Conservation (phyloP, 371 early-diverging fungal genomes). For the Lichtheimia hyalospora region DNA sequence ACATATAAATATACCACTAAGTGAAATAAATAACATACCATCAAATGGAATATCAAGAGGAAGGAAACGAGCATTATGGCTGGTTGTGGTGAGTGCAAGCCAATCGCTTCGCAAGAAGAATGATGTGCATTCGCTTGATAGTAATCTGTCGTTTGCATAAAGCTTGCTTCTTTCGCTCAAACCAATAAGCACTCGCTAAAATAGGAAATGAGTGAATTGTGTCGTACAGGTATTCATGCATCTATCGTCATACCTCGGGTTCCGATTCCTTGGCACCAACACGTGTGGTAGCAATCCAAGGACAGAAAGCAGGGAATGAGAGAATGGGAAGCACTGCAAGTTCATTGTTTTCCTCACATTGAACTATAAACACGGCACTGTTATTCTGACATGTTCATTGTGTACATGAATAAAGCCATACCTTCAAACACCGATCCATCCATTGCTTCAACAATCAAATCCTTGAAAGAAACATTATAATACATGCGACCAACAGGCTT, state of each 20-base stretch:
- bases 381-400: not conserved
- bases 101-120: slow-evolving; percentile 83
- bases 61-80: slow-evolving; percentile 81
- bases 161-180: slow-evolving; percentile 82
- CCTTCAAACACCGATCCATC: slow-evolving; percentile 48
- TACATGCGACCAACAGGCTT: slow-evolving; percentile 25
- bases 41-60: slow-evolving; percentile 39
- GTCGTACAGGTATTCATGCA: too few species aligned
- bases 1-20: not conserved
- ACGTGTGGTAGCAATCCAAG: slow-evolving; percentile 67
- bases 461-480: slow-evolving; percentile 25
- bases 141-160: slow-evolving; percentile 65
- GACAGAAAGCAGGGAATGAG: slow-evolving; percentile 60
- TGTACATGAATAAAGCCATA: not conserved
- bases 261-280: slow-evolving; percentile 27
- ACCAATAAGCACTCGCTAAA: slow-evolving; percentile 61
- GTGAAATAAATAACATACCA: slow-evolving; percentile 8
- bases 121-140: slow-evolving; percentile 83
- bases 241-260: not conserved
- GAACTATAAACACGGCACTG: too few species aligned
- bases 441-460: slow-evolving; percentile 47
- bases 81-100: slow-evolving; percentile 82
- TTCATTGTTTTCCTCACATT: not conserved
- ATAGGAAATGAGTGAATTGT: too few species aligned
- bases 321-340: not conserved